Evolutionary conservation across 139 green algal species (phyloP).

Genomic region (Chlorella vulgaris): DNA sequence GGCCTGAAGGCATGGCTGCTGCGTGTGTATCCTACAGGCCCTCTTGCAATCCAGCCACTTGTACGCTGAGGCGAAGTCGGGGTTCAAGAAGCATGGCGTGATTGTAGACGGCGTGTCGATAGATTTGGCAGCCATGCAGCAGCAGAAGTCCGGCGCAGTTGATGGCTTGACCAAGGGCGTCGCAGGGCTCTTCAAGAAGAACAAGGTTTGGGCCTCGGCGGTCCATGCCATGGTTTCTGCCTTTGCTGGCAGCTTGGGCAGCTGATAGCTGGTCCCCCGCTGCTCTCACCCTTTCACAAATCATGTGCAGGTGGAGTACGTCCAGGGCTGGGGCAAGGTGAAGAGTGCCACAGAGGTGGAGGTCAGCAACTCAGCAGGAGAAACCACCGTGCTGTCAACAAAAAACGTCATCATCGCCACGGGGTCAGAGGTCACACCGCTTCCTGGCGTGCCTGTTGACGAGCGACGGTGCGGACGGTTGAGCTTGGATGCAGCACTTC

Average conservation of each 20-base stretch:
- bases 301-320: slow-evolving; percentile 81
- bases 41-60: slow-evolving; percentile 95
- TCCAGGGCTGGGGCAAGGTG: slow-evolving; percentile 93
- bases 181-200: slow-evolving; percentile 99
- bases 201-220: slow-evolving; percentile 96
- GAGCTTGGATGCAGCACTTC: not conserved
- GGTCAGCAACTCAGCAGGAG: slow-evolving; percentile 79
- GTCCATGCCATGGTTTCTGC: not conserved
- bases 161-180: slow-evolving; percentile 96
- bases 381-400: slow-evolving; percentile 54
- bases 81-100: slow-evolving; percentile 83
- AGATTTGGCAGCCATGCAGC: slow-evolving; percentile 91
- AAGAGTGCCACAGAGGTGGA: slow-evolving; percentile 79
- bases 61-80: slow-evolving; percentile 89
- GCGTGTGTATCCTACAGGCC: slow-evolving; percentile 83
- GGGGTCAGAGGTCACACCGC: slow-evolving; percentile 88
- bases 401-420: slow-evolving; percentile 99
- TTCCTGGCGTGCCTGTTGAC: slow-evolving; percentile 92
- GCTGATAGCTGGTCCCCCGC: too few species aligned
- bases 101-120: slow-evolving; percentile 68
- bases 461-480: slow-evolving; percentile 90
- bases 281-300: too few species aligned
- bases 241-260: too few species aligned
- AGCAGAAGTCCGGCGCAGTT: slow-evolving; percentile 92
- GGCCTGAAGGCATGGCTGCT: too few species aligned